phyloP scores from a whole-genome alignment of 805 yeast species.

The Lipomyces yamanashiensis region DNA sequence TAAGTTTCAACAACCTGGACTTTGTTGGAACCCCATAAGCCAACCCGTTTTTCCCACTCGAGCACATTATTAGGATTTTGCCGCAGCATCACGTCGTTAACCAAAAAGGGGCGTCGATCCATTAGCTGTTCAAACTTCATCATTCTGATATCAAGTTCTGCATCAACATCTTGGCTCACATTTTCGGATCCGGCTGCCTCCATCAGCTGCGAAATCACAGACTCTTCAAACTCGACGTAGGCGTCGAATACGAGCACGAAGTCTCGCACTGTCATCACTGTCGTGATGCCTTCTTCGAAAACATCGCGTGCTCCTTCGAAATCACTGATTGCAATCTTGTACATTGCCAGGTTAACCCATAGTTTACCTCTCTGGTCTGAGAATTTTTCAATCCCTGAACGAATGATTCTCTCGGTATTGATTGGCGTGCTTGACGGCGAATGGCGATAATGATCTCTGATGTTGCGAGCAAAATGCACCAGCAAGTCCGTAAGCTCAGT shows the following conservation, averaged over 20 bases:
- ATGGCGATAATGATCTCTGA: slow-evolving; percentile 10
- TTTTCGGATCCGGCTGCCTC: slow-evolving; percentile 37
- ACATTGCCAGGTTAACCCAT: slow-evolving; percentile 54
- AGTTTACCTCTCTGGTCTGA: slow-evolving; percentile 65
- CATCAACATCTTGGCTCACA: slow-evolving; percentile 30
- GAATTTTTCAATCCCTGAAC: slow-evolving; percentile 49
- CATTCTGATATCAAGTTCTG: slow-evolving; percentile 53
- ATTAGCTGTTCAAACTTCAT: slow-evolving; percentile 59
- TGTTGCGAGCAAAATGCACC: slow-evolving; percentile 40
- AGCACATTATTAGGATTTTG: slow-evolving; percentile 64
- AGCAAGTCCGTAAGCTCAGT: slow-evolving; percentile 53
- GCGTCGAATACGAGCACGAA: slow-evolving; percentile 68
- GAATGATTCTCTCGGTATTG: slow-evolving; percentile 48
- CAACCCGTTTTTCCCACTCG: slow-evolving; percentile 70
- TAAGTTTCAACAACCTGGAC: slow-evolving; percentile 60
- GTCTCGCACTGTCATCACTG: slow-evolving; percentile 59
- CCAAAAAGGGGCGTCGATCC: slow-evolving; percentile 58
- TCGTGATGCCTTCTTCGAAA: slow-evolving; percentile 55
- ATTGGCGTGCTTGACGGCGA: slow-evolving; percentile 27
- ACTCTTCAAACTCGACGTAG: slow-evolving; percentile 64
- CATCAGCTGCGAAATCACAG: slow-evolving; percentile 47
- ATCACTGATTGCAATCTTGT: slow-evolving; percentile 50
- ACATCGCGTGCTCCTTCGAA: slow-evolving; percentile 49
- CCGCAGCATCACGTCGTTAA: slow-evolving; percentile 70
- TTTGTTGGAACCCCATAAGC: slow-evolving; percentile 49